Conservation (phyloP, 352 stramenopile species). For the Phytophthora ohioensis region DNA sequence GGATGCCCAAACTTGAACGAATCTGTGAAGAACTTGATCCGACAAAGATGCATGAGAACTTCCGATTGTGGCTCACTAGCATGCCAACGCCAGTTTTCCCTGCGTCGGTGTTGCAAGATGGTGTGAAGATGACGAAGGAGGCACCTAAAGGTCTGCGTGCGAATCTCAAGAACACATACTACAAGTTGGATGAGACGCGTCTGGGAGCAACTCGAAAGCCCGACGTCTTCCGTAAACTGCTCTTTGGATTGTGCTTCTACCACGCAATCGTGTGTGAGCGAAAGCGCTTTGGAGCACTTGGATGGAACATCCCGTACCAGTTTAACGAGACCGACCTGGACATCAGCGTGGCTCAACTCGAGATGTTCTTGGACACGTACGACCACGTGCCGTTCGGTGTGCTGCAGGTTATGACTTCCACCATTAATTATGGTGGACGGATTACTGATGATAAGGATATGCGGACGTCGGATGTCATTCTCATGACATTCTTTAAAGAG, state of each 20-base stretch:
- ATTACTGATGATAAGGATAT: constrained; percentile 96
- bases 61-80: constrained; percentile 96
- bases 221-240: constrained; percentile 92
- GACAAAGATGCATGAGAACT: constrained; percentile 92
- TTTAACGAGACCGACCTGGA: constrained; percentile 97
- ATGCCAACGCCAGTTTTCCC: constrained; percentile 88
- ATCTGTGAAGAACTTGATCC: constrained; percentile 93
- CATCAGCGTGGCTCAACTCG: constrained; percentile 83
- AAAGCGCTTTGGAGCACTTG: constrained; percentile 94
- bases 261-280: constrained; percentile 95
- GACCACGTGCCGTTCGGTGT: constrained; percentile 89
- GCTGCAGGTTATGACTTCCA: constrained; percentile 93
- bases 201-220: constrained; percentile 92
- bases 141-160: constrained; percentile 93
- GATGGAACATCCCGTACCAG: constrained; percentile 98
- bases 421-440: constrained; percentile 95
- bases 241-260: constrained; percentile 95
- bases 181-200: constrained; percentile 92
- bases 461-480: constrained; percentile 91
- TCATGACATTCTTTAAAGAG: constrained; percentile 92
- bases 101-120: constrained; percentile 95
- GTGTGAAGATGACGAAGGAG: constrained; percentile 98
- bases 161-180: constrained; percentile 96
- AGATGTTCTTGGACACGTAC: constrained; percentile 93
- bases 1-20: constrained; percentile 95